Evolutionary conservation across 129 eudicot genomes (phyloP), one percentile per base, ranked within the genome.

Genomic region (Tanacetum coccineum): DNA sequence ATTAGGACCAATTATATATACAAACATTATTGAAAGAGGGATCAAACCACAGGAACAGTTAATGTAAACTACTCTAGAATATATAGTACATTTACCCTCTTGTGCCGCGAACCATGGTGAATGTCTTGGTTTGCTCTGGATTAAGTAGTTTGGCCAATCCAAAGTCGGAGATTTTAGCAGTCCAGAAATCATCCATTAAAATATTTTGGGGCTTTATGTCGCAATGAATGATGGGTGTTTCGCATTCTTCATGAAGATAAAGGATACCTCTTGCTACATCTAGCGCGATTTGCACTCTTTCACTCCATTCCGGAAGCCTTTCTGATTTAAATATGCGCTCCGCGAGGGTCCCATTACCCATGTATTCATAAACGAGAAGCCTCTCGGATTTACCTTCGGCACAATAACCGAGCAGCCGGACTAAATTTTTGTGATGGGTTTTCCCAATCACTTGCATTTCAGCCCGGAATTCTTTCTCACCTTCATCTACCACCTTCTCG

Each of bases 361-460:
- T 55, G 36, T 55, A 55, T 55, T 55, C 61, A 11, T 55, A 55
- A 55, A 55, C 61, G 25, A 55, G 61, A 20, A 55, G 61, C 36
- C 61, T 55, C 61, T 55, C 61, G 4, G 61, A 17, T 55, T 55
- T 55, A 55, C 61, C 61, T 55, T 55, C 61, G 0, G 61, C 61
- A 21, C 61, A 55, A 55, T 55, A 55, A 21, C 61, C 61, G 15
- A 55, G 61, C 28, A 55, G 36, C 14, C 61, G 32, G n/a, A 55
- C 61, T 21, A 55, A 15, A 20, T 21, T 55, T 55, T 55, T 55
- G 40, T 83, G 88, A 76, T 83, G 70, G 1, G 87, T 79, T 68
- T 62, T 79, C 42, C 76, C 83, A 7, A 82, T 82, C 14, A 78
- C 79, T 79, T 71, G 70, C 73, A 82, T 61, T 66, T 82, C 87